These are phyloP conservation scores for Eutypa lata DNA, from an alignment of 2,329 filamentous ascomycete genomes.

Conservation along the genomic window DNA sequence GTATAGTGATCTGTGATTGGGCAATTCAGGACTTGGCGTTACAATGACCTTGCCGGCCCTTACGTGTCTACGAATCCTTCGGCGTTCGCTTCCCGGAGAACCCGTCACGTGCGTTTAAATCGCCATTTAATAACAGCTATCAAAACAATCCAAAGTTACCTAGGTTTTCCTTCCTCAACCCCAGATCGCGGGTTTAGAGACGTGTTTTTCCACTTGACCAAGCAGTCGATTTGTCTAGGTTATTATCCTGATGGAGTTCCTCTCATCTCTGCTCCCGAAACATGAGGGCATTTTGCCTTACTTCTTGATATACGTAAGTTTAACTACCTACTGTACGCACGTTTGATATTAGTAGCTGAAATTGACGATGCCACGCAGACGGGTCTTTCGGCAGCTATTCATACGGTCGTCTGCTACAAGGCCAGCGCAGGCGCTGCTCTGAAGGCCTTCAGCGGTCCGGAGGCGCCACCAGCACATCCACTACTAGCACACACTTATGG, in stretches of 20 bases:
- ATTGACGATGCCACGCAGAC: slow-evolving; percentile 9
- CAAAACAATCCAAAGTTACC: no score
- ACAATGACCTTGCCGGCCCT: no score
- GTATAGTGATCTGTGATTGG: no score
- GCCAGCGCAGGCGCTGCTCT: slow-evolving; percentile 14
- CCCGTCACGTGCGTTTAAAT: no score
- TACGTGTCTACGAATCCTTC: no score
- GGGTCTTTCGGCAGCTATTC: slow-evolving; percentile 19
- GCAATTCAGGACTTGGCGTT: no score
- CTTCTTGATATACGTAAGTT: slow-evolving; percentile 25
- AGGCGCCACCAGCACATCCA: slow-evolving; percentile 19
- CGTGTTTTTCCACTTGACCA: not conserved
- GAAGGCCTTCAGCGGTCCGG: slow-evolving; percentile 26
- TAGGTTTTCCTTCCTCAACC: no score
- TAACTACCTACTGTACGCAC: not conserved
- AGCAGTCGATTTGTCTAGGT: not conserved
- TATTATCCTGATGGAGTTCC: not conserved
- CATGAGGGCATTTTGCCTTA: slow-evolving; percentile 26
- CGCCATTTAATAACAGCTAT: no score
- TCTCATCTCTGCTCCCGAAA: slow-evolving; percentile 10
- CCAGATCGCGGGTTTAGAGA: no score
- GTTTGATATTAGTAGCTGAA: not conserved
- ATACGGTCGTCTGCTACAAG: slow-evolving; percentile 27
- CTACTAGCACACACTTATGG: slow-evolving; percentile 33
- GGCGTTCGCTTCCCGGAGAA: no score